Evolutionary conservation across 1,284 basidiomycete species (phyloP).

Genomic region (Paramarasmius palmivorus): DNA sequence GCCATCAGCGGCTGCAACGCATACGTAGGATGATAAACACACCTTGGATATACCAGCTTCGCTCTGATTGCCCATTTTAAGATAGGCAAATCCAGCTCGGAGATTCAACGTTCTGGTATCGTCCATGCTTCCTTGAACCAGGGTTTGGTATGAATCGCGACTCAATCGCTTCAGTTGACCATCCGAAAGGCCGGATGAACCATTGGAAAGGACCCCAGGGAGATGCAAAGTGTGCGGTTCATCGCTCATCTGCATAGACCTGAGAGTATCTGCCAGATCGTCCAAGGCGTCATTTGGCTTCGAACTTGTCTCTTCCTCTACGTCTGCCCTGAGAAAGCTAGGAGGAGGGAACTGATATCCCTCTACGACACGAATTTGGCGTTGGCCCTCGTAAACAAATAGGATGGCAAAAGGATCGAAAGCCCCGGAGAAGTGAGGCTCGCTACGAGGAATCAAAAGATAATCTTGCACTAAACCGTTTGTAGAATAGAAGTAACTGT

Average conservation of each 20-base stretch:
- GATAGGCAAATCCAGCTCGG: conserved; percentile 54
- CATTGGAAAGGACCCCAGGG: conserved; percentile 42
- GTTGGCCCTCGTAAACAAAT: conserved; percentile 43
- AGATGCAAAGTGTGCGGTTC: conserved; percentile 40
- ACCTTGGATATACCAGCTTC: conserved; percentile 55
- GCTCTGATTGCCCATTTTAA: conserved; percentile 40
- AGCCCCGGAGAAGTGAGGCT: conserved; percentile 69
- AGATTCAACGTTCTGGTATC: conserved; percentile 32
- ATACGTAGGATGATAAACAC: conserved; percentile 11
- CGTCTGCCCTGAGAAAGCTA: conserved; percentile 31
- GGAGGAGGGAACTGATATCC: conserved; percentile 61
- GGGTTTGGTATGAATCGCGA: conserved; percentile 42
- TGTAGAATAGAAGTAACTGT: conserved; percentile 64
- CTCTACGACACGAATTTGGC: conserved; percentile 43
- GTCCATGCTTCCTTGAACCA: conserved; percentile 26
- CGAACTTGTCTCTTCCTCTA: conserved; percentile 19
- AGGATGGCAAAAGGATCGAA: conserved; percentile 75
- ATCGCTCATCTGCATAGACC: conserved; percentile 38
- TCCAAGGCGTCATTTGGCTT: conserved; percentile 27
- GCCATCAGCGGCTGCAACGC: background rate
- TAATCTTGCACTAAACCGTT: conserved; percentile 75
- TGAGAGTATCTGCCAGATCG: conserved; percentile 44
- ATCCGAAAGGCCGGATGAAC: conserved; percentile 38
- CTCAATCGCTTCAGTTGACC: conserved; percentile 46
- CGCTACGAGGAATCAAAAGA: conserved; percentile 69